Percentiles rank a stretch among this genome's conserved stretches.
Conservation (phyloP, 1,284 basidiomycete genomes). For the Malassezia vespertilionis region DNA sequence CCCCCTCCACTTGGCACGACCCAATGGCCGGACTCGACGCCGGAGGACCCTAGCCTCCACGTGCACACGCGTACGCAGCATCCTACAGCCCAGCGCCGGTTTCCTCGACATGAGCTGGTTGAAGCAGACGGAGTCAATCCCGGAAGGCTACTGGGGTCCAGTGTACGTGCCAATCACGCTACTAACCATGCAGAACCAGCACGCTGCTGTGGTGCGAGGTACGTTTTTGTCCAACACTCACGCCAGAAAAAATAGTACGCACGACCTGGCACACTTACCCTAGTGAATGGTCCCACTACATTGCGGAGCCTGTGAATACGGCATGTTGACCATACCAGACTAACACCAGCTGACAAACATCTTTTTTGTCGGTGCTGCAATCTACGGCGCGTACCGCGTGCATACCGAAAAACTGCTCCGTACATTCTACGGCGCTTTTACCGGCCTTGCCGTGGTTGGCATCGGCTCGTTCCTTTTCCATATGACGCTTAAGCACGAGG, state of each 20-base stretch:
- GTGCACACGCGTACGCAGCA: no score
- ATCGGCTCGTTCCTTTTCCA: conserved; percentile 40
- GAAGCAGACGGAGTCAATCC: conserved; percentile 6
- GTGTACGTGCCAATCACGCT: neutral
- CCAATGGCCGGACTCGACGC: no score
- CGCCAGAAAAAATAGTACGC: neutral
- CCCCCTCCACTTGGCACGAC: no score
- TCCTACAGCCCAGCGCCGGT: no score
- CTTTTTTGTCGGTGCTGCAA: conserved; percentile 49
- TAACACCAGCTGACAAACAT: conserved; percentile 50
- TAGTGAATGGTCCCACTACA: conserved; percentile 23
- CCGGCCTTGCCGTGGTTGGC: conserved; percentile 31
- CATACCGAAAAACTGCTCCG: conserved; percentile 21
- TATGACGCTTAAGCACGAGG: conserved; percentile 37
- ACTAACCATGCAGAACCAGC: conserved; percentile 19
- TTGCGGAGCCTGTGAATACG: conserved; percentile 42
- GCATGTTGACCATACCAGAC: conserved; percentile 46
- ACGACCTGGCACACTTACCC: neutral
- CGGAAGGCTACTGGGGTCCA: conserved; percentile 35
- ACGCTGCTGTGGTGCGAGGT: conserved; percentile 44
- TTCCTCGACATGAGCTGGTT: conserved; percentile 13
- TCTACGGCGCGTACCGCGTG: conserved; percentile 42
- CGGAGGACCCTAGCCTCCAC: no score
- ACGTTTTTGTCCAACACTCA: conserved; percentile 3
- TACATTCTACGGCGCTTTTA: conserved; percentile 25